Evolutionary conservation across 768 basidiomycete genomes (phyloP).

Genomic region (Sutorius australiensis): DNA sequence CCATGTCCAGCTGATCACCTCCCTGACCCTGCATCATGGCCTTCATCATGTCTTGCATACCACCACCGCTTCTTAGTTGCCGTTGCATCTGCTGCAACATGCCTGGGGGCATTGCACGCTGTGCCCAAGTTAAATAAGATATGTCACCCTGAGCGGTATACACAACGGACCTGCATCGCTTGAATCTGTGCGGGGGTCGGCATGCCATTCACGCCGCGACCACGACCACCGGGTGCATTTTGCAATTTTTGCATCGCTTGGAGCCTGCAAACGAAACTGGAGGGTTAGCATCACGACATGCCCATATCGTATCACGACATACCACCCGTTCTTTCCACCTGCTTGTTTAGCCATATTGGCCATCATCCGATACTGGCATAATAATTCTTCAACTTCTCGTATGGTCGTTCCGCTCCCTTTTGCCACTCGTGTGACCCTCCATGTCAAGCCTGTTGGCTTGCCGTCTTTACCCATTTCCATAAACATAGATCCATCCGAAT

Average conservation of each 20-base stretch:
- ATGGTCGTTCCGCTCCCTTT: conserved; percentile 92
- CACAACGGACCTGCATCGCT: conserved; percentile 75
- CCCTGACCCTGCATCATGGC: conserved; percentile 96
- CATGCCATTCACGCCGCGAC: conserved; percentile 83
- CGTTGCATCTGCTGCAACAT: conserved; percentile 93
- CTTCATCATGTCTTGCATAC: conserved; percentile 98
- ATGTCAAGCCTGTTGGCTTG: conserved; percentile 82
- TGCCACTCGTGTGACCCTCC: conserved; percentile 87
- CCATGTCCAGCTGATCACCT: conserved; percentile 87
- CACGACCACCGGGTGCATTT: conserved; percentile 77
- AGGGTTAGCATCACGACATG: conserved; percentile 4
- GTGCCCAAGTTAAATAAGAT: conserved; percentile 3
- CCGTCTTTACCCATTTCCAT: conserved; percentile 81
- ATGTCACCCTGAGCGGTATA: neutral
- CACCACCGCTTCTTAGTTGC: conserved; percentile 74
- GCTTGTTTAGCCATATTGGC: conserved; percentile 98
- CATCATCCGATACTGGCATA: conserved; percentile 99
- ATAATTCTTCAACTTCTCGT: conserved; percentile 94
- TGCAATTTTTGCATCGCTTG: conserved; percentile 94
- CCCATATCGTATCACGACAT: conserved; percentile 21
- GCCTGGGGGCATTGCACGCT: conserved; percentile 93
- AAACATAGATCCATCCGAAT: conserved; percentile 91
- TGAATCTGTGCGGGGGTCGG: conserved; percentile 92
- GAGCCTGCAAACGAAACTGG: conserved; percentile 45
- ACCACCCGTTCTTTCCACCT: conserved; percentile 96